A percentile compares a stretch with the other conserved stretches of the same genome.
Conservation (phyloP, 2,329 filamentous ascomycete genomes). For the Neofusicoccum sp. region DNA sequence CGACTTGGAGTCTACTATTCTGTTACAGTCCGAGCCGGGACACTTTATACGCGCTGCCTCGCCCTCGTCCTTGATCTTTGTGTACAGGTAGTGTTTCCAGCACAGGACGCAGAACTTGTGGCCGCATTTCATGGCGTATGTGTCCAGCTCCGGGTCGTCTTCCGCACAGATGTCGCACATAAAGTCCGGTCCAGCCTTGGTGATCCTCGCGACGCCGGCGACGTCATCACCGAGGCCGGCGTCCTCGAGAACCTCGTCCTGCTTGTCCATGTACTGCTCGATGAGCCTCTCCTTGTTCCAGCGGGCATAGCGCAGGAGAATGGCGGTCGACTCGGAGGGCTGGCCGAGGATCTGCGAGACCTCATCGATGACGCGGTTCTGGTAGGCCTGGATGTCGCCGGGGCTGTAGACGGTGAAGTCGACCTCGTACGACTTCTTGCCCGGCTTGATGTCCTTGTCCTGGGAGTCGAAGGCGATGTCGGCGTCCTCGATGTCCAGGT, state of each 20-base stretch:
- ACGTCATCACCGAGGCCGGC: slow-evolving; percentile 69
- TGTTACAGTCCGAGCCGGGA: slow-evolving; percentile 80
- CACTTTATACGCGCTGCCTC: slow-evolving; percentile 95
- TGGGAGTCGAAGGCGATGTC: slow-evolving; percentile 62
- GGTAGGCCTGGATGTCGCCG: slow-evolving; percentile 76
- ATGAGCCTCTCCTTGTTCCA: slow-evolving; percentile 98
- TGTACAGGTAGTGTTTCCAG: slow-evolving; percentile 84
- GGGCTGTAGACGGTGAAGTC: slow-evolving; percentile 81
- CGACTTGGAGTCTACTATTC: slow-evolving; percentile 87
- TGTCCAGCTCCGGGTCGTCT: slow-evolving; percentile 71
- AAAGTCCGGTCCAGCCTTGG: slow-evolving; percentile 68
- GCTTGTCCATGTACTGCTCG: slow-evolving; percentile 92
- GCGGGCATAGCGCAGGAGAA: slow-evolving; percentile 80
- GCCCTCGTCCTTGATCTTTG: slow-evolving; percentile 94
- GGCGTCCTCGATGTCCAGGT: slow-evolving; percentile 57
- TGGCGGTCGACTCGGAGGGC: slow-evolving; percentile 83
- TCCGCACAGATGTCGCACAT: slow-evolving; percentile 96
- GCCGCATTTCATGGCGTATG: slow-evolving; percentile 91
- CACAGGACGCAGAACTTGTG: slow-evolving; percentile 93
- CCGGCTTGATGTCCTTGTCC: slow-evolving; percentile 70
- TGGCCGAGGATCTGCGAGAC: slow-evolving; percentile 90
- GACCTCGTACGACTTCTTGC: slow-evolving; percentile 75
- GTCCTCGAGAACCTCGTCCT: slow-evolving; percentile 74
- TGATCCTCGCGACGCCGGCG: slow-evolving; percentile 60
- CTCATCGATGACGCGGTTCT: slow-evolving; percentile 82